These are phyloP conservation scores for Inonotus obliquus DNA, from an alignment of 1,284 basidiomycete genomes.

Conservation along the genomic window DNA sequence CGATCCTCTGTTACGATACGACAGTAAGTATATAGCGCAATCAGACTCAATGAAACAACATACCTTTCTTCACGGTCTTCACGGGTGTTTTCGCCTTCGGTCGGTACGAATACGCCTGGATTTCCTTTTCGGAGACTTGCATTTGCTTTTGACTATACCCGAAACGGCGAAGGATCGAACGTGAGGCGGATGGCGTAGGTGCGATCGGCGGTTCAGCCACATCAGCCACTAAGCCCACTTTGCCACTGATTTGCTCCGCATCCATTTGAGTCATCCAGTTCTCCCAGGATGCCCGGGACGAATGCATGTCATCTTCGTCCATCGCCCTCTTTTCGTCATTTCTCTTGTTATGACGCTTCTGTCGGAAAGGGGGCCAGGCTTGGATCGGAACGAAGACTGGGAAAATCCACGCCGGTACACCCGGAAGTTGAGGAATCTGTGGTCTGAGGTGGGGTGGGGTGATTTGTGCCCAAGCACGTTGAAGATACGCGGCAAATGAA, in stretches of 20 bases:
- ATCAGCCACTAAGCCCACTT: constrained; percentile 17
- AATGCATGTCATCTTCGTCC: constrained; percentile 31
- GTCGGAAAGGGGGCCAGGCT: constrained; percentile 58
- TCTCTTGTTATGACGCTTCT: constrained; percentile 37
- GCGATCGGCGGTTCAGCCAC: constrained; percentile 17
- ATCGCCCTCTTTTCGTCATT: constrained; percentile 31
- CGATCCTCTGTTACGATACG: constrained; percentile 65
- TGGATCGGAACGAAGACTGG: constrained; percentile 70
- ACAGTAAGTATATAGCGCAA: neutral
- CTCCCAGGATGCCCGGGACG: constrained; percentile 58
- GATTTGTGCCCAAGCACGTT: constrained; percentile 68
- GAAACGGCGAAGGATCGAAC: constrained; percentile 31
- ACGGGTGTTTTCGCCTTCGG: constrained; percentile 46
- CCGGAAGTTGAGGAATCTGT: constrained; percentile 42
- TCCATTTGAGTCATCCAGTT: constrained; percentile 60
- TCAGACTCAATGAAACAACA: constrained; percentile 27
- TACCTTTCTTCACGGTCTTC: constrained; percentile 67
- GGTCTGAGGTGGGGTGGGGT: constrained; percentile 57
- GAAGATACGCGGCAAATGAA: constrained; percentile 67
- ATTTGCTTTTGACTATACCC: constrained; percentile 42
- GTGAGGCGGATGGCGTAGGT: constrained; percentile 20
- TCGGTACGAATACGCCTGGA: constrained; percentile 61
- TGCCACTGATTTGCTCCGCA: constrained; percentile 31
- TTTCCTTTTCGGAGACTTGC: constrained; percentile 56
- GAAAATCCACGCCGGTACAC: constrained; percentile 58